Evolutionary conservation across 2,329 filamentous ascomycete species (phyloP).

Genomic region (Claviceps sp.): DNA sequence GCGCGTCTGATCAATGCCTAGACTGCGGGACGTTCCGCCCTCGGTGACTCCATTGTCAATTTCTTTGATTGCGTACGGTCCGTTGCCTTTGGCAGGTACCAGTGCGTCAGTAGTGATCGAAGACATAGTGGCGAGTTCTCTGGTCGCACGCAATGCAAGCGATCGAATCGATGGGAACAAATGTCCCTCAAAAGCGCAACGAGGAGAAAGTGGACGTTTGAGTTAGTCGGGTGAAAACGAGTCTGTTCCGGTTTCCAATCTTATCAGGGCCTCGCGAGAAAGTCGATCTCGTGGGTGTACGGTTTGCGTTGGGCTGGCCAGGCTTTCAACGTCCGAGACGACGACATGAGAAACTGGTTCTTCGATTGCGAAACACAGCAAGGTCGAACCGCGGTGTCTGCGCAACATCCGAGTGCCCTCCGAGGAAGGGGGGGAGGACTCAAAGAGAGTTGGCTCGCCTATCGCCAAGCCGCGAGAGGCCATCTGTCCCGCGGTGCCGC

Average conservation of each 20-base stretch:
- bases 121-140: background rate
- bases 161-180: background rate
- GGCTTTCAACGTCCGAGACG: too few species aligned
- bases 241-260: background rate
- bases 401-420: too few species aligned
- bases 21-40: slow-evolving; percentile 1
- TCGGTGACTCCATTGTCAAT: background rate
- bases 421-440: too few species aligned
- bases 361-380: background rate
- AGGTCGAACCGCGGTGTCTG: too few species aligned
- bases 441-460: too few species aligned
- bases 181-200: background rate
- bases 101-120: background rate
- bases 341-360: too few species aligned
- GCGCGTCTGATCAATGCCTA: slow-evolving; percentile 12
- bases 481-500: too few species aligned
- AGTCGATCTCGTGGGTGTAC: background rate
- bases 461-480: too few species aligned
- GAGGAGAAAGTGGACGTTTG: background rate
- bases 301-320: background rate
- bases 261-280: too few species aligned
- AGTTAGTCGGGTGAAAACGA: background rate
- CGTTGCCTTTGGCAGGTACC: background rate
- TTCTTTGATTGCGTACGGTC: background rate
- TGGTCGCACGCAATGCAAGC: background rate